Base-by-base conservation (phyloP, 371 early-diverging fungal genomes). In the Thermomucor indicae-seudaticae region DNA sequence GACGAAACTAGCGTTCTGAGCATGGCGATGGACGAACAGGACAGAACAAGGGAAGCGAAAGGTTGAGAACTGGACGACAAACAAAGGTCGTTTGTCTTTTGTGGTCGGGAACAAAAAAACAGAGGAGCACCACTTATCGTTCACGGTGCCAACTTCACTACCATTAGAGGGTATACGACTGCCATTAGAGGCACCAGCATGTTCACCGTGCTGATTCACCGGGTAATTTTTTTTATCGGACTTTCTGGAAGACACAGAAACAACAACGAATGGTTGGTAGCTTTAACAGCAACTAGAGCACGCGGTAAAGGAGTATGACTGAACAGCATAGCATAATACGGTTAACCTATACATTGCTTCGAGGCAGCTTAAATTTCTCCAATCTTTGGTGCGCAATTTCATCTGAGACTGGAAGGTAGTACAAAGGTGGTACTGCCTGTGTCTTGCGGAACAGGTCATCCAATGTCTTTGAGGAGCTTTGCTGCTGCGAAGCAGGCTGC, bases 401-500 rank as follows among this genome's bases (percentile, higher is more conserved):
- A 23, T 78, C 78, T 17, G 68, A 49, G 12, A 66, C 63, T 12
- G 80, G 71, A 24, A 78, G 70, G 57, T 77, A 82, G 43, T 82
- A 82, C 34, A 82, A 59, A 16, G 52, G 56, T 25, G 82, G 82
- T 27, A 65, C 47, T 0, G 80, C 46, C 22, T 56, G 62, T 19
- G 82, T 82, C 47, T 77, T 73, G 28, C 65, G 60, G 59, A 82
- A 82, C 8, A 78, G 53, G 6, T 75, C 72, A 10, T 73, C 75
- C n/a, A 77, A 60, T 35, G 79, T 64, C 16, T 32, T 32, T 32
- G 32, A 14, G 10, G 32, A 14, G 32, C 14, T 7, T 14, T 23
- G 63, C 57, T 10, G 51, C 59, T 35, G 16, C 27, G 40, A 20
- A 43, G 28, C 12, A 31, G 30, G 47, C 25, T 11, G 37, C 35